Evolutionary conservation across 805 yeast species (phyloP), one percentile per base, ranked within the genome.

Genomic region (Candida ponderosae): DNA sequence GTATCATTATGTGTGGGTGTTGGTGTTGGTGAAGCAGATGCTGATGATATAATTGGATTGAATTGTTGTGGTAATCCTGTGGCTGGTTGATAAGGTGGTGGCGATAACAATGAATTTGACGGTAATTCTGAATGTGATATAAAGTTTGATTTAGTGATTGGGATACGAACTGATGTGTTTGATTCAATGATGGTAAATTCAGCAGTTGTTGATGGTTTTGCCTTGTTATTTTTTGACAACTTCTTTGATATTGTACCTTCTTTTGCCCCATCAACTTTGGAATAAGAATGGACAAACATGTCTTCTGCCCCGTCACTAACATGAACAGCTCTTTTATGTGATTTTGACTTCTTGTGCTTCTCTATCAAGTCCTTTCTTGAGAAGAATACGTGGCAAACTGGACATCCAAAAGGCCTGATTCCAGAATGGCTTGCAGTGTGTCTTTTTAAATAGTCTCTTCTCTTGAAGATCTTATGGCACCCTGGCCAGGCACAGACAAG

Each of bases 361-460:
- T 53, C 58, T n/a, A 55, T 36, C 13, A 60, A 40, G 35, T 60
- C 65, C 26, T 49, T 51, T 33, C 65, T 43, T 6, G 63, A 55
- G 43, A 59, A 60, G 2, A 46, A 36, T 5, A 45, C 35, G 4
- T 43, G 34, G 37, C 65, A 60, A 14, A 48, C 43, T 3, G 30
- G 31, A 34, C 65, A 60, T 2, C 40, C 30, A 32, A 44, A 59
- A 2, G 61, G 63, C 29, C 53, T 50, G 7, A 54, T 46, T 2
- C 35, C 29, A 3, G 48, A 42, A 40, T 60, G 65, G 37, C 57
- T 60, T 11, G 48, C 45, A 33, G 54, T 59, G 37, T 60, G 65
- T 28, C 65, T 33, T 16, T 44, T 38, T 4, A 60, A 42, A 37
- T 59, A 60, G 37, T 59, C 70, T 32, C 67, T 50, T 43, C 64